A percentile compares a stretch with the other conserved stretches of the same genome.
Conservation (phyloP, 768 basidiomycete species). For the Candolleomyces eurysporus region DNA sequence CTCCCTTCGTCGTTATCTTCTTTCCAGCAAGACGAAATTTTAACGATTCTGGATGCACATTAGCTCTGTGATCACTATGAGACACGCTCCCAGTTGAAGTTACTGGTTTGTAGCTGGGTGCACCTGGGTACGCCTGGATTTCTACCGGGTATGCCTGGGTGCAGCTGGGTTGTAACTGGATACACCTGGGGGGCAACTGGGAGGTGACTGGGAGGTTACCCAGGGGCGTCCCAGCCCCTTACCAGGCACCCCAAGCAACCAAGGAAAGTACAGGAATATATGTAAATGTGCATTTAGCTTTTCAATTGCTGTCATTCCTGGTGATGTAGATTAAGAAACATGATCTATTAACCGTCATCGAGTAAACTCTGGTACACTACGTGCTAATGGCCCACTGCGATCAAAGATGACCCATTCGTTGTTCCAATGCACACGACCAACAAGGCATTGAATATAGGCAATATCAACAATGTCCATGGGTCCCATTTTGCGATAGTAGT, state of each 20-base stretch:
- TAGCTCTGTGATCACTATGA: constrained; percentile 76
- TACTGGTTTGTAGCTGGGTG: not conserved
- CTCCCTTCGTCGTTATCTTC: too few species aligned
- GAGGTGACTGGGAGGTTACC: not conserved
- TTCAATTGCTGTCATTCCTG: not conserved
- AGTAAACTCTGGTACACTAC: not conserved
- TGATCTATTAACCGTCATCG: not conserved
- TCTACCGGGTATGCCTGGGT: not conserved
- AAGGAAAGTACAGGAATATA: not conserved
- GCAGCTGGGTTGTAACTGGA: not conserved
- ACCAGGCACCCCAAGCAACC: not conserved
- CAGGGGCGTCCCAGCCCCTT: not conserved
- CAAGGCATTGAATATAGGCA: not conserved
- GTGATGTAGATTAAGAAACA: not conserved
- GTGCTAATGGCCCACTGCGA: not conserved
- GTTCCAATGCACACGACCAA: not conserved
- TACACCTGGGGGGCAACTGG: not conserved
- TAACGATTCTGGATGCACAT: not conserved
- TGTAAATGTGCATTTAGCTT: not conserved
- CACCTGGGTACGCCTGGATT: not conserved
- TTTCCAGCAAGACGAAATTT: too few species aligned
- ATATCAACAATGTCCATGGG: not conserved
- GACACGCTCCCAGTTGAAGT: not conserved
- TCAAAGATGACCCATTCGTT: not conserved
- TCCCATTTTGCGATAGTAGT: not conserved